Percentiles rank a stretch among this genome's conserved stretches.
These are phyloP conservation scores for Wickerhamiella sergipiensis DNA, from an alignment of 805 yeast genomes.

Conservation along the genomic window DNA sequence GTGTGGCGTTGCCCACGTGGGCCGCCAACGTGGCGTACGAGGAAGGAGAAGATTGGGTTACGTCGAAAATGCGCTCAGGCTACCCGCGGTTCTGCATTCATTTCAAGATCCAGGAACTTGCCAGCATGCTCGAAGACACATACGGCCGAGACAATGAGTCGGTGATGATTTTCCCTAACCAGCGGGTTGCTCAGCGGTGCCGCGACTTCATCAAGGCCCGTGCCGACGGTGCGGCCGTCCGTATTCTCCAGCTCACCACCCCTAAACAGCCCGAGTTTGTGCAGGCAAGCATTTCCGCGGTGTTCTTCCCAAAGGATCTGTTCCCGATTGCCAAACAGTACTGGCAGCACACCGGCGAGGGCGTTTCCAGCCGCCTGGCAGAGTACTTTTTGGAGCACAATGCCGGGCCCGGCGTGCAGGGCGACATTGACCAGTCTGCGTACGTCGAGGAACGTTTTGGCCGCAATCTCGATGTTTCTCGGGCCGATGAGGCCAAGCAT, in stretches of 20 bases:
- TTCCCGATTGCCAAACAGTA: slow-evolving; percentile 62
- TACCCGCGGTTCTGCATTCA: slow-evolving; percentile 55
- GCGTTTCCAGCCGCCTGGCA: slow-evolving; percentile 80
- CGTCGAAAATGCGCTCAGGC: slow-evolving; percentile 64
- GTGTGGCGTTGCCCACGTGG: slow-evolving; percentile 94
- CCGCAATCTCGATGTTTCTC: slow-evolving; percentile 66
- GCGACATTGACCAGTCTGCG: slow-evolving; percentile 20
- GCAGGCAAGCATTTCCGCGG: slow-evolving; percentile 61
- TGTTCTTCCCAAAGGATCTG: slow-evolving; percentile 54
- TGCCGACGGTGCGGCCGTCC: slow-evolving; percentile 28
- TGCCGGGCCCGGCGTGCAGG: slow-evolving; percentile 3
- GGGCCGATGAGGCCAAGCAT: slow-evolving; percentile 59
- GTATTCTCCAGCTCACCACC: slow-evolving; percentile 21
- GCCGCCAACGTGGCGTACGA: slow-evolving; percentile 84
- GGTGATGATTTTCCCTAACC: slow-evolving; percentile 64
- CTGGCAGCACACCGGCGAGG: slow-evolving; percentile 98
- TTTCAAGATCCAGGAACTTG: slow-evolving; percentile 24
- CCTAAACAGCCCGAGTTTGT: slow-evolving; percentile 23
- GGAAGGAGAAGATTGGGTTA: slow-evolving; percentile 75
- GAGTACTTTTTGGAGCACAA: slow-evolving; percentile 53
- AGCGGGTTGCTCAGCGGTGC: slow-evolving; percentile 69
- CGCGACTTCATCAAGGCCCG: slow-evolving; percentile 51
- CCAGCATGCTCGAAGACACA: slow-evolving; percentile 31
- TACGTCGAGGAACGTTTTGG: slow-evolving; percentile 87
- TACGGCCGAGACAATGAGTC: slow-evolving; percentile 73